Base-by-base conservation (phyloP, 441 rosid genomes). In the Manihot esculenta region DNA sequence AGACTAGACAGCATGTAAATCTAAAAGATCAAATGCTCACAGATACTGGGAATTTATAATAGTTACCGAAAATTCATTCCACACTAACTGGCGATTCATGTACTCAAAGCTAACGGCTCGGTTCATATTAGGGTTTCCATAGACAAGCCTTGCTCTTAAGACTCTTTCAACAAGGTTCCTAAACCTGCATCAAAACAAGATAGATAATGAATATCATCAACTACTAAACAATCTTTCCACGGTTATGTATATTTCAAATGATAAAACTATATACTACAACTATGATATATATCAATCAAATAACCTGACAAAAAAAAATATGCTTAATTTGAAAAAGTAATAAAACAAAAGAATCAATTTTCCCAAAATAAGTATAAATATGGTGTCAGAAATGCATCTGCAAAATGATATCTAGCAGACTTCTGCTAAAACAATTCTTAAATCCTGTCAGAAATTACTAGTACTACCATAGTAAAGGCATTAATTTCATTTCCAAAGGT, bases 91-190 rank as follows among this genome's bases (percentile, higher is more conserved):
- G 57, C 94, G 92, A 80, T 94, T 90, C 99, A 92, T 90, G 85
- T 94, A 92, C 89, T 94, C 97, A 62, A 94, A 94, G 89, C 98
- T 94, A 73, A 94, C 97, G n/a, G 97, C 91, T 74, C 96, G 86
- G 76, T 92, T 94, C 97, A 92, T 92, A 72, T 89, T 84, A 72
- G 97, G 98, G 74, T 78, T 85, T 75, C 85, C 94, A 62, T 94
- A 90, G 44, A 94, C 98, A 73, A 94, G 94, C 84, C 99, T 89
- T 69, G 96, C 99, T 81, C 80, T 86, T 70, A 94, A 83, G 73
- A 84, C 86, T 80, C 97, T 86, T 81, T 94, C 98, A 78, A 89
- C 82, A 72, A 92, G 93, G 84, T 88, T 92, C 80, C 97, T 84
- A 78, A 88, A 92, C 86, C 98, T 94, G 90, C 70, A 81, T 67